Evolutionary conservation across 805 yeast genomes (phyloP).

Genomic region (Lachancea kluyveri): DNA sequence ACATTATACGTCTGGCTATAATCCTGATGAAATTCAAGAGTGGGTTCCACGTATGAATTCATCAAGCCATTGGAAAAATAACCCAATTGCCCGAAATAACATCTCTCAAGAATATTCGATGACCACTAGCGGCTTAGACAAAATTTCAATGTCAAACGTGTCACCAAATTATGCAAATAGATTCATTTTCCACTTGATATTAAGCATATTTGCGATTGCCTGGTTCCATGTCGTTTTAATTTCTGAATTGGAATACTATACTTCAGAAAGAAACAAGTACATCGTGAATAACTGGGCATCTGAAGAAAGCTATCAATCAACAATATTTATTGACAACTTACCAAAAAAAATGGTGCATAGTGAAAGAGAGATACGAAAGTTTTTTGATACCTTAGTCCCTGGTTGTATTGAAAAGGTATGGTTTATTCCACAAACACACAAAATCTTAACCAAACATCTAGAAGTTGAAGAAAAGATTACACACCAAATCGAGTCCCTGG

Average conservation of each 20-base stretch:
- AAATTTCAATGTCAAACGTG: slow-evolving; percentile 65
- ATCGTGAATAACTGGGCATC: slow-evolving; percentile 28
- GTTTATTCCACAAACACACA: slow-evolving; percentile 44
- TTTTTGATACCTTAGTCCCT: slow-evolving; percentile 36
- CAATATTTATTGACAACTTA: slow-evolving; percentile 41
- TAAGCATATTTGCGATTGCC: slow-evolving; percentile 48
- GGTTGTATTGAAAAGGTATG: slow-evolving; percentile 53
- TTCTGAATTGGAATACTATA: slow-evolving; percentile 47
- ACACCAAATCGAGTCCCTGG: background rate
- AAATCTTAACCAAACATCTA: slow-evolving; percentile 4
- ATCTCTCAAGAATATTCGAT: background rate
- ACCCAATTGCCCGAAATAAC: no score
- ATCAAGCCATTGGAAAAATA: no score
- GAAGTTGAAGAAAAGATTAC: background rate
- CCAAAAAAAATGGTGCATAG: slow-evolving; percentile 28
- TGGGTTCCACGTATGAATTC: background rate
- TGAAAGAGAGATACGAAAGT: slow-evolving; percentile 14
- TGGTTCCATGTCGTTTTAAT: slow-evolving; percentile 52
- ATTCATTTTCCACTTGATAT: slow-evolving; percentile 56
- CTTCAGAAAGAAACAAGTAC: slow-evolving; percentile 41
- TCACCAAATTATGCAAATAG: slow-evolving; percentile 43
- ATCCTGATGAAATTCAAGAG: slow-evolving; percentile 1
- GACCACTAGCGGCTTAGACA: slow-evolving; percentile 50
- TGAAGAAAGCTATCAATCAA: slow-evolving; percentile 21
- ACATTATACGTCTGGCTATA: slow-evolving; percentile 37